Evolutionary conservation across 106 monocot genomes (phyloP), one percentile per base, ranked within the genome.

Genomic region (Dendrobium officinale): DNA sequence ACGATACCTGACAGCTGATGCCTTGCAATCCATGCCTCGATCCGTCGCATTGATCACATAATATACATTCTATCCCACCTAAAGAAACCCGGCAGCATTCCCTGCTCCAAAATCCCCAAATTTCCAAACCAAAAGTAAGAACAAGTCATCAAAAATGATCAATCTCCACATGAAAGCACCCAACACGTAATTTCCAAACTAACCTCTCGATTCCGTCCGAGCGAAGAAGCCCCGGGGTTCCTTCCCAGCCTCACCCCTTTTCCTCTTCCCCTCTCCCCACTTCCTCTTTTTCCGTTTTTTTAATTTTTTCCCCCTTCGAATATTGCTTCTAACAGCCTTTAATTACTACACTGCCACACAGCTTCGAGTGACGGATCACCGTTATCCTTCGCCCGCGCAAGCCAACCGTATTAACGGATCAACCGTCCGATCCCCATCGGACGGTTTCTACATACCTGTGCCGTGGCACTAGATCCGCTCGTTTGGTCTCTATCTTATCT

Each of bases 31-130:
- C 64, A 66, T 66, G 24, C 64, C 64, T 66, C 64, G 64, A 66
- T 66, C 64, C 64, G 64, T 66, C 64, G 64, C 64, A 66, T 66
- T 66, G 64, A 66, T 66, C 64, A 66, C 64, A 66, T 66, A 66
- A 66, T 24, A 66, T 66, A 22, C 26, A 66, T 66, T 26, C 51
- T 66, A 66, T 66, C n/a, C 64, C 5, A 66, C 26, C 64, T 66
- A 66, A 7, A 6, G 13, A 66, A 22, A 66, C n/a, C 4, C 64
- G 26, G n/a, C 64, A 26, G 6, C 64, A 66, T 24, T 66, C 64
- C 9, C 64, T 24, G 64, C 24, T 10, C 26, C 24, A 66, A 66
- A 66, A 66, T 20, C 24, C 26, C 10, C 64, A 22, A 66, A 66
- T 24, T 24, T 66, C 6, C 64, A 66, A 66, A 26, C 6, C 8